phyloP scores from a whole-genome alignment of 225 moss, liverwort and hornwort species.

The Sphagnum tenellum region DNA sequence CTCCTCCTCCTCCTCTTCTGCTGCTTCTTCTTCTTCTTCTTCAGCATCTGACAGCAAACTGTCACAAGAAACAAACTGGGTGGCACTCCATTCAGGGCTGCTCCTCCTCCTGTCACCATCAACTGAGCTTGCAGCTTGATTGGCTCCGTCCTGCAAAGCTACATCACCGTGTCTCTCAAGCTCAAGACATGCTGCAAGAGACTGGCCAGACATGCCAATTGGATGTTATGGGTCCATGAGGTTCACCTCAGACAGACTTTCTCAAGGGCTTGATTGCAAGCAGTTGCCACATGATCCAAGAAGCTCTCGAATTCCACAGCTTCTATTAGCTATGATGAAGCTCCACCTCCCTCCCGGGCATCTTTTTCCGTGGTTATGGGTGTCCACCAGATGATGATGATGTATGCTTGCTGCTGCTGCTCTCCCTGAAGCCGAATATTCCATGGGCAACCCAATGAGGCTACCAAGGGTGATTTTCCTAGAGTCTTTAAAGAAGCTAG shows the following conservation, averaged over 20 bases:
- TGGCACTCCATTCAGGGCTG: too few species aligned
- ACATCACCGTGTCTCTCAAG: constrained; percentile 3
- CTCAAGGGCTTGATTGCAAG: not conserved
- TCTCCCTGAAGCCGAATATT: constrained; percentile 18
- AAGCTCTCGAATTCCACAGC: constrained; percentile 24
- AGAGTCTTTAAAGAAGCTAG: constrained; percentile 35
- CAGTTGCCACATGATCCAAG: constrained; percentile 19
- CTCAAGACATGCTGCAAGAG: constrained; percentile 25
- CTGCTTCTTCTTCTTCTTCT: too few species aligned
- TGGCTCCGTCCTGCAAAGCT: too few species aligned
- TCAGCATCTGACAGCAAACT: too few species aligned
- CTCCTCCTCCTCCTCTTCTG: too few species aligned
- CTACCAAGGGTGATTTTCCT: constrained; percentile 31
- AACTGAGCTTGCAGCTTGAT: too few species aligned
- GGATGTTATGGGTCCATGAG: constrained; percentile 4
- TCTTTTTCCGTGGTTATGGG: constrained; percentile 7
- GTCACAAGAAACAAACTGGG: too few species aligned
- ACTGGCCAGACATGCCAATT: constrained; percentile 1
- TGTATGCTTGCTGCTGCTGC: constrained; percentile 2
- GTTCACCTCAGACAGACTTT: constrained; percentile 6
- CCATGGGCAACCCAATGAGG: constrained; percentile 38
- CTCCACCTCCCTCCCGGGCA: too few species aligned
- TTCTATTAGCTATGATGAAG: constrained; percentile 11
- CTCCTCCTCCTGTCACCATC: too few species aligned
- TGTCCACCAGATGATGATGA: constrained; percentile 1